phyloP scores from a whole-genome alignment of 1,284 basidiomycete species.

The Violaceomyces palustris region DNA sequence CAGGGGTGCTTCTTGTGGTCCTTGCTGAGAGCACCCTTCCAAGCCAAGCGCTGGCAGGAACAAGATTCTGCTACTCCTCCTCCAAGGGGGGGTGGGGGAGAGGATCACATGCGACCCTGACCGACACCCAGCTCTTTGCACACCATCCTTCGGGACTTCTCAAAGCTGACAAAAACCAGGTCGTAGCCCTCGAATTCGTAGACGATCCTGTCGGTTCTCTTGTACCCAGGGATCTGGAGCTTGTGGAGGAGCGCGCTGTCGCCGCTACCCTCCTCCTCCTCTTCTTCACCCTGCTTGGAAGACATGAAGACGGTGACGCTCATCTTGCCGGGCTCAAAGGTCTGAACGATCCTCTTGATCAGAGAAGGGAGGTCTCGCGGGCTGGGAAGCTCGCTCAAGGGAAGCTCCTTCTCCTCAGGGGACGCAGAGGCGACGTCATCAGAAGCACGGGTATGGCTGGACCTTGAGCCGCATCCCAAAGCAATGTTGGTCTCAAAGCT shows the following conservation, averaged over 20 bases:
- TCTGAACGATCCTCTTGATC: conserved; percentile 78
- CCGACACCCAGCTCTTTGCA: too few relatives aligned
- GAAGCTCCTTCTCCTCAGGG: not conserved
- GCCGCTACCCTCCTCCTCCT: conserved; percentile 15
- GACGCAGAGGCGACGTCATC: conserved; percentile 8
- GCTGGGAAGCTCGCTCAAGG: conserved; percentile 58
- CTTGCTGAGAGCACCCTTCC: too few relatives aligned
- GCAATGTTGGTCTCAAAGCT: conserved; percentile 99
- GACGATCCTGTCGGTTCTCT: conserved; percentile 88
- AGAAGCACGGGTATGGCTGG: too few relatives aligned
- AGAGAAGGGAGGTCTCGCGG: conserved; percentile 62
- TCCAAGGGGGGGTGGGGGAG: too few relatives aligned
- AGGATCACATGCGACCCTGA: too few relatives aligned
- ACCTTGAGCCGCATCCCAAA: conserved; percentile 57
- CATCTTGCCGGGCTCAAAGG: conserved; percentile 85
- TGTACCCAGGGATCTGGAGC: conserved; percentile 51
- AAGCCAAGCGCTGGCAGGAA: too few relatives aligned
- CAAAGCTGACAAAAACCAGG: conserved; percentile 62
- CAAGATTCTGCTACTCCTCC: too few relatives aligned
- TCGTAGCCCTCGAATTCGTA: conserved; percentile 97
- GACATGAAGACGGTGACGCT: conserved; percentile 89
- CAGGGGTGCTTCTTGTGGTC: too few relatives aligned
- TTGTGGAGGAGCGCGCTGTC: conserved; percentile 40
- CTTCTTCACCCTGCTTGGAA: conserved; percentile 57
- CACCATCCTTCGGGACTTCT: too few relatives aligned